A percentile compares a stretch with the other conserved stretches of the same genome.
Evolutionary conservation across 208 protist species (phyloP).

Genomic region (Leishmania braziliensis): DNA sequence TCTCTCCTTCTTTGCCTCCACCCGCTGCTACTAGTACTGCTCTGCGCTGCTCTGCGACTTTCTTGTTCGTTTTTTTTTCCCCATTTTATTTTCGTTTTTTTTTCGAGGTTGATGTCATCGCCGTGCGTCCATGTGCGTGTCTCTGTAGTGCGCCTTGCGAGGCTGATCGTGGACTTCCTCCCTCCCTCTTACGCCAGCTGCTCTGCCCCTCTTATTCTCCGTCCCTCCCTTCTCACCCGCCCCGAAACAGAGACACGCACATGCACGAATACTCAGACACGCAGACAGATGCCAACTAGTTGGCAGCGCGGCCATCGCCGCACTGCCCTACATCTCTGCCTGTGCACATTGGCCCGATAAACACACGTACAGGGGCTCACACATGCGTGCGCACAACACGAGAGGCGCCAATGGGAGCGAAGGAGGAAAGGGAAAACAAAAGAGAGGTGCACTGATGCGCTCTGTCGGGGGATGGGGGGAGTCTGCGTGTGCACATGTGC

Average conservation of each 20-base stretch:
- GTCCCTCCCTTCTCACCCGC: not conserved
- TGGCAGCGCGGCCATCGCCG: not conserved
- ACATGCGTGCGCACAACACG: not conserved
- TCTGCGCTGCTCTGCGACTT: not conserved
- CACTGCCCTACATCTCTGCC: not conserved
- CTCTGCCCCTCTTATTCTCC: not conserved
- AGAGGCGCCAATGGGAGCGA: no score
- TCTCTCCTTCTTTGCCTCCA: not conserved
- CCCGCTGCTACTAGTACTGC: not conserved
- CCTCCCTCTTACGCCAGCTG: not conserved
- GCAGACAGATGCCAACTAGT: not conserved
- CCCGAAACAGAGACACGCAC: not conserved
- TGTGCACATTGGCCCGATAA: not conserved
- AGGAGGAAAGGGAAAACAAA: no score
- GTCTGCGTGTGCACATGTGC: not conserved
- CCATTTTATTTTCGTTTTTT: conserved; percentile 4
- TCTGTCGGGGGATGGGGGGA: not conserved
- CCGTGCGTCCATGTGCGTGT: not conserved
- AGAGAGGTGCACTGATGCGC: no score
- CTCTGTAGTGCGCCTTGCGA: not conserved
- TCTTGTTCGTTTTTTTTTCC: conserved; percentile 21
- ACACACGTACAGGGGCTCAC: not conserved
- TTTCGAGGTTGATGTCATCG: not conserved
- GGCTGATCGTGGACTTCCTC: not conserved
- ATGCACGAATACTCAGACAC: not conserved